Conservation (phyloP, 176 grass and related monocot genomes). For the Oryza glaberrima region DNA sequence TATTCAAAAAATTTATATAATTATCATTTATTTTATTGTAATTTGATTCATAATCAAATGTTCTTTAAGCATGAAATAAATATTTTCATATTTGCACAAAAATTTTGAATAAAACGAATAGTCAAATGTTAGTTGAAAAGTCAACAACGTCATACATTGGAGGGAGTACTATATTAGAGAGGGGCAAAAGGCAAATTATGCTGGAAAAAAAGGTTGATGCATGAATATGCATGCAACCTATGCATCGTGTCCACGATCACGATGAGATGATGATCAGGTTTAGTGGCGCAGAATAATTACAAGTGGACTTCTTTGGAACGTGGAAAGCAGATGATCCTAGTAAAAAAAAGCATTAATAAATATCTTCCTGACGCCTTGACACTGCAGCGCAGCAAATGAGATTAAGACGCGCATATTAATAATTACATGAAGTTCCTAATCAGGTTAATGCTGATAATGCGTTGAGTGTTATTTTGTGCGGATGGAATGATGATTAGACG, state of each 20-base stretch:
- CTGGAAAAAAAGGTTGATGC: neutral
- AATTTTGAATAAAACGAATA: no score
- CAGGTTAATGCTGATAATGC: neutral
- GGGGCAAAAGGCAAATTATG: neutral
- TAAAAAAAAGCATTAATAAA: neutral
- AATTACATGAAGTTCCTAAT: neutral
- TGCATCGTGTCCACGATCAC: neutral
- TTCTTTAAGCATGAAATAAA: no score
- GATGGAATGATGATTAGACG: no score
- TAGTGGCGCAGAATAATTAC: slow-evolving; percentile 24
- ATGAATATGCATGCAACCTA: no score
- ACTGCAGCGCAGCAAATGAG: neutral
- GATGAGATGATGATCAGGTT: neutral
- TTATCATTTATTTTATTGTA: no score
- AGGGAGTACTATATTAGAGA: neutral
- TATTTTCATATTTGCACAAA: no score
- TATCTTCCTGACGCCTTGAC: neutral
- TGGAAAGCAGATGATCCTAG: neutral
- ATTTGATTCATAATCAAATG: no score
- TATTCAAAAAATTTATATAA: no score
- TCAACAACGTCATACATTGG: no score
- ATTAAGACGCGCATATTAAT: neutral
- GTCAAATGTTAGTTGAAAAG: no score
- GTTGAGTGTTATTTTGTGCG: neutral
- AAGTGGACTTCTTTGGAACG: slow-evolving; percentile 40